phyloP scores from a whole-genome alignment of 345 rosid species.

The Euphorbia tirucalli region DNA sequence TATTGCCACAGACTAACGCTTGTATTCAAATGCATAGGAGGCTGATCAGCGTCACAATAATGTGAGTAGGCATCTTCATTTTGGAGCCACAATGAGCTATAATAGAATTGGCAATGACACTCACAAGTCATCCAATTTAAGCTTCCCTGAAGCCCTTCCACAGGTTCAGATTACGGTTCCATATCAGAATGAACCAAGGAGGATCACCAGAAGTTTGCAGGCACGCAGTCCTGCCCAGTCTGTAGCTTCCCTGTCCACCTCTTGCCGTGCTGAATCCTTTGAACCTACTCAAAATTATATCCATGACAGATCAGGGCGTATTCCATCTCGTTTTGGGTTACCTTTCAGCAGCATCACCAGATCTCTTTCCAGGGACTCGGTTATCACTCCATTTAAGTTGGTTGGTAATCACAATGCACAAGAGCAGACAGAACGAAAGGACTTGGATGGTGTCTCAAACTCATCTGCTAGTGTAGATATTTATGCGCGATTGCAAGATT shows the following conservation, averaged over 20 bases:
- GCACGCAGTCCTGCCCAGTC: conserved; percentile 5
- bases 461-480: conserved; percentile 8
- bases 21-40: conserved; percentile 16
- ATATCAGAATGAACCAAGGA: conserved; percentile 11
- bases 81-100: conserved; percentile 18
- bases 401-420: conserved; percentile 11
- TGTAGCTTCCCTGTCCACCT: neutral
- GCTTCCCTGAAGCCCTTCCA: neutral
- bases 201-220: conserved; percentile 9
- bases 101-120: neutral
- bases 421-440: conserved; percentile 16
- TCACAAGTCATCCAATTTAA: conserved; percentile 2
- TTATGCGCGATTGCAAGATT: conserved; percentile 1
- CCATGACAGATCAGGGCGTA: conserved; percentile 6
- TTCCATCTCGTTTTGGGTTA: conserved; percentile 15
- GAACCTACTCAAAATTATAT: conserved; percentile 12
- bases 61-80: conserved; percentile 37
- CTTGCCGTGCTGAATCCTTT: conserved; percentile 12
- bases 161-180: conserved; percentile 7
- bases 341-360: conserved; percentile 9
- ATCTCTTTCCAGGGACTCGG: conserved; percentile 17
- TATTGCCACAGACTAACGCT: neutral
- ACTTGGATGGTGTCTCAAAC: conserved; percentile 6
- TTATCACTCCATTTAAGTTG: conserved; percentile 8
- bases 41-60: conserved; percentile 23